Evolutionary conservation across 2,329 filamentous ascomycete species (phyloP), one percentile per base, ranked within the genome.

Genomic region (Ascochyta fabae): DNA sequence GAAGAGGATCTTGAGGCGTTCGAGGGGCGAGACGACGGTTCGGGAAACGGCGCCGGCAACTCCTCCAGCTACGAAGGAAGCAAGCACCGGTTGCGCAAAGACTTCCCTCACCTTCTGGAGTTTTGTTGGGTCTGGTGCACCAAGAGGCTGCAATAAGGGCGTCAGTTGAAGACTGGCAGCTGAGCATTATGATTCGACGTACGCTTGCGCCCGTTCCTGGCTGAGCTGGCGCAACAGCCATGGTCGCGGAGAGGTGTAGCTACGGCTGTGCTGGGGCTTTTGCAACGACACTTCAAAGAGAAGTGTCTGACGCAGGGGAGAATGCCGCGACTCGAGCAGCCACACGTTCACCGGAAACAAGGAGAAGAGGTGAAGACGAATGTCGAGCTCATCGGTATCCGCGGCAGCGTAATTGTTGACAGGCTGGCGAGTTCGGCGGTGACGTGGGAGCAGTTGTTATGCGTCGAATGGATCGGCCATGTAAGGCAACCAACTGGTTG

Each of bases 1-100:
- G 75, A 97, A 92, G n/a, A 99, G 83, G 67, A 99, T 99, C 81
- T 99, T 98, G 56, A 99, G 83, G 61, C 95, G 87, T 78, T 99
- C 95, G 34, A 99, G 86, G 3, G 95, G 95, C 15, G 94, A 98
- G 4, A 99, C 95, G 43, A 98, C 94, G 23, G 95, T 99, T 72
- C 95, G 87, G 29, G 95, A 98, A n/a, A 99, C 94, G 39, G 95
- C 95, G 55, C 95, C 95, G 15, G 95, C 95, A 22, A 97, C 87
- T 64, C 95, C 95, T 59, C 95, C 95, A 27, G 92, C 95, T 69
- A 96, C 89, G 72, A 99, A 99, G 31, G 95, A 93, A 38, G 95
- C 94, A 31, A 92, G 80, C 35, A 97, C 88, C 4, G 94, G 93
- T 61, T 96, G 90, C 9, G 92, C 89, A 60, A 97, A 57, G 38